Evolutionary conservation across 2,329 filamentous ascomycete species (phyloP).

Genomic region (Aspergillus brasiliensis): DNA sequence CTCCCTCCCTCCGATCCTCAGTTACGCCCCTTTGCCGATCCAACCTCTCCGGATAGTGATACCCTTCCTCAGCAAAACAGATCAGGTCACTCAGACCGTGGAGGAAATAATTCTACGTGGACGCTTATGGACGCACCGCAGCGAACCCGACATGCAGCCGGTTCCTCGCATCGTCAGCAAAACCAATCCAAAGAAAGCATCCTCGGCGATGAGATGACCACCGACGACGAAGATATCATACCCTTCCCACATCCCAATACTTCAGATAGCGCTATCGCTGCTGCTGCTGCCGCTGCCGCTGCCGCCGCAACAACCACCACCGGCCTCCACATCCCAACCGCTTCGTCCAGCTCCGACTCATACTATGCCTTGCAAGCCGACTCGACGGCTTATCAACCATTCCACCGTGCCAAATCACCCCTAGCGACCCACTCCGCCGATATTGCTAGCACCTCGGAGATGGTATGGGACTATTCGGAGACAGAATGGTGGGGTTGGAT

Average conservation of each 20-base stretch:
- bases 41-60: constrained; percentile 15
- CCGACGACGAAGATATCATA: constrained; percentile 78
- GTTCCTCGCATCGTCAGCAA: constrained; percentile 31
- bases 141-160: constrained; percentile 25
- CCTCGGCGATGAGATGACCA: constrained; percentile 69
- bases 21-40: constrained; percentile 15
- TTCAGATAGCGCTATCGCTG: constrained; percentile 25
- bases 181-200: constrained; percentile 57
- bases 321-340: constrained; percentile 35
- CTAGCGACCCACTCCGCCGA: constrained; percentile 38
- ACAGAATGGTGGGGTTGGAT: constrained; percentile 99
- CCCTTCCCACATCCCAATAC: constrained; percentile 60
- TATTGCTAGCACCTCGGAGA: constrained; percentile 46
- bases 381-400: constrained; percentile 30
- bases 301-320: constrained; percentile 11
- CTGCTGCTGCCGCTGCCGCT: constrained; percentile 18
- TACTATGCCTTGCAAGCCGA: constrained; percentile 57
- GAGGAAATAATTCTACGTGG: constrained; percentile 16
- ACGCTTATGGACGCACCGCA: constrained; percentile 21
- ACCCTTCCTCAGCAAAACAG: constrained; percentile 14
- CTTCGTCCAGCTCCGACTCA: constrained; percentile 64
- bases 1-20: constrained; percentile 6
- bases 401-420: constrained; percentile 41
- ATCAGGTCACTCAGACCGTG: constrained; percentile 16
- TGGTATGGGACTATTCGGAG: constrained; percentile 80